Evolutionary conservation across 306 rosid species (phyloP).

Genomic region (Geum urbanum): DNA sequence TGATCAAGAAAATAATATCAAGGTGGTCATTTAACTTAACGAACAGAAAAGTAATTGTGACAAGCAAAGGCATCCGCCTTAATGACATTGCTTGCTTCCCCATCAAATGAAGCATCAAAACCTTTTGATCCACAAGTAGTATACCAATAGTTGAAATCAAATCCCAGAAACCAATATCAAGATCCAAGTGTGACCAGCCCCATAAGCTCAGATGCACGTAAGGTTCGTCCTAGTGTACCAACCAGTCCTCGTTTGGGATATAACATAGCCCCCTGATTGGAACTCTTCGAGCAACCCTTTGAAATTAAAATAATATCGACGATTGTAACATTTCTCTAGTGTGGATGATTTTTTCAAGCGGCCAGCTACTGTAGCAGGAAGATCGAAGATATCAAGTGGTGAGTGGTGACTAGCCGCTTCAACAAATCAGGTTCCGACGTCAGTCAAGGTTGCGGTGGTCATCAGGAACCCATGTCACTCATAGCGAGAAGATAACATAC

Average conservation of each 20-base stretch:
- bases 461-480: background rate
- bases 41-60: background rate
- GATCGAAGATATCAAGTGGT: too few species aligned
- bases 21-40: background rate
- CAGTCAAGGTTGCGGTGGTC: too few species aligned
- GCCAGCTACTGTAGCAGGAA: too few species aligned
- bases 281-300: too few species aligned
- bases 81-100: constrained; percentile 16
- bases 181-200: background rate
- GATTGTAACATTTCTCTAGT: too few species aligned
- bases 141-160: background rate
- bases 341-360: too few species aligned
- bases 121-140: background rate
- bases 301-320: too few species aligned
- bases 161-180: background rate
- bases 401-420: background rate
- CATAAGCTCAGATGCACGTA: too few species aligned
- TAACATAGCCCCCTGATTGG: too few species aligned
- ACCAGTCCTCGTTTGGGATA: background rate
- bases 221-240: background rate
- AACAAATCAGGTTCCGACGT: background rate
- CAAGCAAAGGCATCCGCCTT: background rate
- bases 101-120: constrained; percentile 3
- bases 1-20: background rate
- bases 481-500: background rate